Evolutionary conservation across 2,329 filamentous ascomycete species (phyloP).

Genomic region (Alternaria arborescens): DNA sequence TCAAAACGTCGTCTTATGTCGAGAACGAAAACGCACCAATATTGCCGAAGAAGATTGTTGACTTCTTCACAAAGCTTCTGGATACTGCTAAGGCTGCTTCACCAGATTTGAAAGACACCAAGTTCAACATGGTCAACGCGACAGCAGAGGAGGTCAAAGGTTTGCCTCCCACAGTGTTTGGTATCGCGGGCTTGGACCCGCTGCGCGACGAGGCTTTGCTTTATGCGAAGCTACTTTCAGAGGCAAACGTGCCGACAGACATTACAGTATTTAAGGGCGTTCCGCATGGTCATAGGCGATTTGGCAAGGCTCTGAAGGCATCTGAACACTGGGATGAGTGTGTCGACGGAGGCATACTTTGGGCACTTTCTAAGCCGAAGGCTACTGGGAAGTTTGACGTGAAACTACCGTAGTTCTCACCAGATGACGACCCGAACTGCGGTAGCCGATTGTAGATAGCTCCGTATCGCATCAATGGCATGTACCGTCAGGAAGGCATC

Average conservation of each 20-base stretch:
- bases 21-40: constrained; percentile 60
- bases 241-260: constrained; percentile 60
- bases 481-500: neutral
- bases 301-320: constrained; percentile 52
- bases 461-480: neutral
- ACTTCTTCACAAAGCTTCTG: constrained; percentile 42
- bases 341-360: constrained; percentile 56
- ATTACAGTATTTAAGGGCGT: constrained; percentile 61
- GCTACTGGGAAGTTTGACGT: constrained; percentile 48
- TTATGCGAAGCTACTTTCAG: constrained; percentile 54
- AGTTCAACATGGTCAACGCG: constrained; percentile 43
- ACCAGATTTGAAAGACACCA: constrained; percentile 43
- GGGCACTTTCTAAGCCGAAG: constrained; percentile 51
- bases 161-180: constrained; percentile 58
- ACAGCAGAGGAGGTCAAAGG: constrained; percentile 52
- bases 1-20: constrained; percentile 54
- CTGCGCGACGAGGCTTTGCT: constrained; percentile 60
- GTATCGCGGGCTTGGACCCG: constrained; percentile 61
- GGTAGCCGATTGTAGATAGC: neutral
- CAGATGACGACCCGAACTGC: neutral
- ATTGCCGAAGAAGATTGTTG: constrained; percentile 49
- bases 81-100: constrained; percentile 22
- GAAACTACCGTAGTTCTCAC: constrained; percentile 27
- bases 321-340: constrained; percentile 56
- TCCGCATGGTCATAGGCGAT: constrained; percentile 63